phyloP scores from a whole-genome alignment of 2,329 filamentous ascomycete species.

The Calonectria honghensis region DNA sequence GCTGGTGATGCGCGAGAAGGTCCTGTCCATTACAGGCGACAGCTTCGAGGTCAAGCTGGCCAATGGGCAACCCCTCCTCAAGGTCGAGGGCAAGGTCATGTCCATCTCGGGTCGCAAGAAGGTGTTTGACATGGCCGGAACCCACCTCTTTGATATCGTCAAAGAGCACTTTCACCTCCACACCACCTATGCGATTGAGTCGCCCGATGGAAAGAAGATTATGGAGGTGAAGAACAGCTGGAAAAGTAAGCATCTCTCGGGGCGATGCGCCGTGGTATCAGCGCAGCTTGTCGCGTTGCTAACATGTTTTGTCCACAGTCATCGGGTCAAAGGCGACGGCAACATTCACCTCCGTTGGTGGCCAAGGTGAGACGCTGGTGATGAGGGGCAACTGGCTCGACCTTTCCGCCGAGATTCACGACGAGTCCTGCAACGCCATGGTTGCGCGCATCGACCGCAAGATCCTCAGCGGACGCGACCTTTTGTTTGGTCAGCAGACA shows the following conservation, averaged over 20 bases:
- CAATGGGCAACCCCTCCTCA: constrained; percentile 72
- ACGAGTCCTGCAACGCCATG: constrained; percentile 67
- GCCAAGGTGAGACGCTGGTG: constrained; percentile 66
- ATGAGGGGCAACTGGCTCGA: constrained; percentile 79
- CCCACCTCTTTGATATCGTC: constrained; percentile 74
- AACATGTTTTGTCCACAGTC: constrained; percentile 60
- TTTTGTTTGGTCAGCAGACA: constrained; percentile 78
- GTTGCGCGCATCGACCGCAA: constrained; percentile 77
- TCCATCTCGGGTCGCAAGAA: constrained; percentile 74
- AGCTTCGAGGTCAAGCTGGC: constrained; percentile 77
- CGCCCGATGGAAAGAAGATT: constrained; percentile 66
- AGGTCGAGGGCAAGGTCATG: constrained; percentile 73
- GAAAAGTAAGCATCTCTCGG: constrained; percentile 63
- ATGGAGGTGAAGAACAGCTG: constrained; percentile 75
- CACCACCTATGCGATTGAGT: constrained; percentile 70
- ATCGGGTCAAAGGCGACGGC: constrained; percentile 72
- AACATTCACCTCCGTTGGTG: constrained; percentile 71
- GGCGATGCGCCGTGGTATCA: neutral
- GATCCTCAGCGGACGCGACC: constrained; percentile 73
- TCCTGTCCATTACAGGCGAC: constrained; percentile 77
- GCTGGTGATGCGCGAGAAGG: constrained; percentile 76
- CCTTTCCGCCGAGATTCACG: constrained; percentile 73
- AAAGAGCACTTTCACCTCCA: constrained; percentile 72
- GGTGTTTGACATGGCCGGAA: constrained; percentile 71
- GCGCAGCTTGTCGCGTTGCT: neutral